Base-by-base conservation (phyloP, 177 flowering plant species). In the Vitis hybrid region DNA sequence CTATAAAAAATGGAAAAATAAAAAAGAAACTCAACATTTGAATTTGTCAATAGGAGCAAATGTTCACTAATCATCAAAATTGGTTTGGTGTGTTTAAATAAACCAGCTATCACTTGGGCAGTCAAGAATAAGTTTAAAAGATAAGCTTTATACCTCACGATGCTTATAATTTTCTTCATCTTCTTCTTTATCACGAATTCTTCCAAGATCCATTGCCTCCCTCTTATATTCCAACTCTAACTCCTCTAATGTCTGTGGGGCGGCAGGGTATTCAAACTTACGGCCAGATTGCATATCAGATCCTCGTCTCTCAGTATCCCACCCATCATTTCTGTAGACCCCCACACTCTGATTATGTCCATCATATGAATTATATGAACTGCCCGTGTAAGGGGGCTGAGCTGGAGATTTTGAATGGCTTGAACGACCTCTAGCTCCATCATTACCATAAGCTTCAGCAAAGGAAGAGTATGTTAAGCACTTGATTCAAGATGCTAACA, bases 161-260 rank as follows among this genome's bases (percentile, higher is more conserved):
- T 96, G 95, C 84, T 85, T 92, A 82, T 82, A 79, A 77, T 91
- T 94, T 80, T 96, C 99, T 74, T 91, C 97, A 82, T 96, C 99
- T 85, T 91, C 97, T 82, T 94, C 97, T 81, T 86, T 90, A 71
- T 96, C 96, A 73, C 94, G 89, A 71, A 84, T 79, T 72, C 75
- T 85, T 55, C 79, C 92, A 72, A 96, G 92, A 70, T 94, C 93
- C 82, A 83, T 83, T 44, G 91, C 92, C 79, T 94, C 97, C 79
- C 86, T 86, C 80, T 84, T 87, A 79, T 80, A 91, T 74, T 94
- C 94, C 82, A 90, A 71, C 79, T 96, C 99, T 67, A 96, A 62
- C 57, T 91, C 97, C 71, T 94, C 98, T 73, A 94, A 77, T 54
- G 91, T 83, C 74, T 83, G 88, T 11, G 93, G 81, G 63, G 77